Base-by-base conservation (phyloP, 192 early-diverging fungal species). In the Chytriomyces sp. region DNA sequence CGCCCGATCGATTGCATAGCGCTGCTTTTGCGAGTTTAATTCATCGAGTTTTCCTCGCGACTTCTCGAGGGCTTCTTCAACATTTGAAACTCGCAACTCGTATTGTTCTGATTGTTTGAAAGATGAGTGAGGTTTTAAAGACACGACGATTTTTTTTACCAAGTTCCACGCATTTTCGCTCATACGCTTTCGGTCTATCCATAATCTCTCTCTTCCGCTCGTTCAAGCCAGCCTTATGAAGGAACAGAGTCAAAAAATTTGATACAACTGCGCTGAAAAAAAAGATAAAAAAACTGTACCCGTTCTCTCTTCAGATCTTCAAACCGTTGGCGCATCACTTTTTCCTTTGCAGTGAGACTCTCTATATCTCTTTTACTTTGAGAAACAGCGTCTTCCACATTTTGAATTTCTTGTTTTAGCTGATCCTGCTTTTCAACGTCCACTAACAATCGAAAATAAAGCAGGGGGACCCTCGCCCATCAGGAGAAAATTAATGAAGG, bases 251-350 rank as follows among this genome's bases (percentile, higher is more conserved):
- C 10, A 50, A 13, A 4, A 9, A 53, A 67, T 57, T 35, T n/a
- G 44, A 47, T 16, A 48, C 69, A 50, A 44, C 69, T 62, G 46
- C 28, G 5, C 28, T 43, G 75, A 20, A 71, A 59, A 18, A n/a
- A 46, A 65, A 79, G 48, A 20, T 59, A 43, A 2, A 20, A 13
- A 13, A 10, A 10, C 7, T 53, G 44, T 50, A 86, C 88, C 73
- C 82, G 85, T 73, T 86, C 75, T 20, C 79, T 75, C 43, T 84
- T 79, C 8, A 87, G 49, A 26, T 72, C 50, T 24, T 72, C 69
- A 53, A 87, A 83, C 43, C 85, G 76, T 8, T 72, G 77, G 24
- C 79, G 78, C 26, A 87, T 68, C 11, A 82, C 78, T 3, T 80
- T 66, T 7, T 82, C 74, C 28, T 85, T 49, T 0, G 48, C 26